Conservation (phyloP, 179 eudicot species). For the Silene noctiflora region DNA sequence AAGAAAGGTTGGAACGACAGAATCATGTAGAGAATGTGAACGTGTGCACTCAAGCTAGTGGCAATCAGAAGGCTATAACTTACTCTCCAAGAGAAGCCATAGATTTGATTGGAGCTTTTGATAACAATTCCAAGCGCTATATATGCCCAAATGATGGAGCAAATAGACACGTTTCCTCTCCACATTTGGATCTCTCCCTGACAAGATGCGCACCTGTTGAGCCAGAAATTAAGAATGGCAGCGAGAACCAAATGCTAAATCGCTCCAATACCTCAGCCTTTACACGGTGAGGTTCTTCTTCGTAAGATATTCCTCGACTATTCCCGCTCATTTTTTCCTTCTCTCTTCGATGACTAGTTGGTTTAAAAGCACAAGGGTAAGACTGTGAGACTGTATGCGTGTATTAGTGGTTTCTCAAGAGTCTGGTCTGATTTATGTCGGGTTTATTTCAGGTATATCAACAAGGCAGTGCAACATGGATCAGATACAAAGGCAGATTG, state of each 20-base stretch:
- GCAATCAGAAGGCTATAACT: slow-evolving; percentile 16
- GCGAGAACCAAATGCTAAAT: slow-evolving; percentile 31
- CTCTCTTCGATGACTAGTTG: too few relatives aligned
- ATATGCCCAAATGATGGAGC: slow-evolving; percentile 30
- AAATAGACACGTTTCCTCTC: slow-evolving; percentile 25
- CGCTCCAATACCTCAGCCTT: slow-evolving; percentile 49
- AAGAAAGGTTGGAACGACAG: slow-evolving; percentile 29
- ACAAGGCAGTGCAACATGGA: slow-evolving; percentile 40
- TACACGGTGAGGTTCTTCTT: slow-evolving; percentile 40
- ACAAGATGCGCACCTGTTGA: slow-evolving; percentile 27
- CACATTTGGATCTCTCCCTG: slow-evolving; percentile 46
- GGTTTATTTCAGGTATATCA: slow-evolving; percentile 53
- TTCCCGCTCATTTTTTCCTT: not conserved
- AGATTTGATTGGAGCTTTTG: slow-evolving; percentile 72
- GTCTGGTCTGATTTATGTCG: slow-evolving; percentile 4
- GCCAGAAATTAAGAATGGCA: slow-evolving; percentile 17
- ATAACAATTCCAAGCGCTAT: slow-evolving; percentile 32
- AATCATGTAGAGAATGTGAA: slow-evolving; percentile 28
- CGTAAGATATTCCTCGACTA: not conserved
- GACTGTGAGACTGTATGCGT: too few relatives aligned
- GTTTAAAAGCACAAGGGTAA: too few relatives aligned
- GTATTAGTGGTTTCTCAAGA: not conserved
- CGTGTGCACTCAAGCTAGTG: slow-evolving; percentile 25
- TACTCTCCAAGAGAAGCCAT: slow-evolving; percentile 53
- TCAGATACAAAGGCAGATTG: slow-evolving; percentile 14